These are phyloP conservation scores for Emmonsiellopsis sp. DNA, from an alignment of 2,329 filamentous ascomycete genomes.

Conservation along the genomic window DNA sequence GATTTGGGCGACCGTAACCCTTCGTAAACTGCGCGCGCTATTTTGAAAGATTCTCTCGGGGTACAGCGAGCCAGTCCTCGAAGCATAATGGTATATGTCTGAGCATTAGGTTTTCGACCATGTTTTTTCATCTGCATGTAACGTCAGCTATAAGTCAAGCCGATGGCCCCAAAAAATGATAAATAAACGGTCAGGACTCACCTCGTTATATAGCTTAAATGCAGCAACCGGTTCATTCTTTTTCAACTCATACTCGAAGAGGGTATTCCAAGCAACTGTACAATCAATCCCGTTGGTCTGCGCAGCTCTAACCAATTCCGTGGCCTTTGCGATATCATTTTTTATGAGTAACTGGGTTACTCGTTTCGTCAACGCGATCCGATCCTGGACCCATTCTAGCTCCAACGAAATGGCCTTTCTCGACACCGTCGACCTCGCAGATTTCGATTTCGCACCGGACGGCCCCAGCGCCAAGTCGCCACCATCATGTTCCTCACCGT, in stretches of 20 bases:
- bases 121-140: constrained; percentile 81
- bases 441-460: not conserved
- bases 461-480: not conserved
- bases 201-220: constrained; percentile 82
- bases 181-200: constrained; percentile 27
- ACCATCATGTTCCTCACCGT: not conserved
- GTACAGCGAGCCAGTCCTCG: constrained; percentile 54
- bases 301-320: constrained; percentile 57
- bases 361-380: constrained; percentile 60
- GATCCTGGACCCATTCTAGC: constrained; percentile 58
- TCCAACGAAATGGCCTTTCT: constrained; percentile 42
- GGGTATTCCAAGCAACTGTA: constrained; percentile 77
- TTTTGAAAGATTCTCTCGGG: constrained; percentile 50
- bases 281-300: constrained; percentile 54
- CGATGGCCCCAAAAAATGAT: not conserved
- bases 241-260: constrained; percentile 63
- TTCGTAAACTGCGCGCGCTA: constrained; percentile 68
- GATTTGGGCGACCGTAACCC: constrained; percentile 58
- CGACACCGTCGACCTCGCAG: constrained; percentile 2
- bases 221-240: constrained; percentile 54
- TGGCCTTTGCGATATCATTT: constrained; percentile 56
- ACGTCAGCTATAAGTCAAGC: not conserved
- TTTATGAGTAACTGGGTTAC: constrained; percentile 53
- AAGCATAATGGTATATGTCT: constrained; percentile 79
- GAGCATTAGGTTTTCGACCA: constrained; percentile 65